Evolutionary conservation across 768 basidiomycete species (phyloP).

Genomic region (Hericium coralloides): DNA sequence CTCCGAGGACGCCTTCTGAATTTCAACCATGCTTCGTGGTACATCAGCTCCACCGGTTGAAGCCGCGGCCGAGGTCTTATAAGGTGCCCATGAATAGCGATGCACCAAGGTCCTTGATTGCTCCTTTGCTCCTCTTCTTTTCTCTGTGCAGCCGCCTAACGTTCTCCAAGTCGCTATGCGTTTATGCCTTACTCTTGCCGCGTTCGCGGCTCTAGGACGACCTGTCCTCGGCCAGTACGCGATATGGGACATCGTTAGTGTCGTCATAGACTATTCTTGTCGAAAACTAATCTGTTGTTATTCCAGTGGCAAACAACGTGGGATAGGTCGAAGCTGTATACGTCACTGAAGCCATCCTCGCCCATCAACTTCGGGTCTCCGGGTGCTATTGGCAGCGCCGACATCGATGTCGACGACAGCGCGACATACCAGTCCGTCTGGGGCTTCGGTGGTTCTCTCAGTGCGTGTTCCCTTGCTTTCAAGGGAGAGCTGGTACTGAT

Average conservation of each 20-base stretch:
- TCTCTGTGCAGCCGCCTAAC: not conserved
- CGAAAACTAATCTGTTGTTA: not conserved
- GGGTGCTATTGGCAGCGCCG: constrained; percentile 14
- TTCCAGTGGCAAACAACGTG: constrained; percentile 16
- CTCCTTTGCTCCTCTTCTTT: not conserved
- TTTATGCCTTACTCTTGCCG: not conserved
- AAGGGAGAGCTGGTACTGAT: not conserved
- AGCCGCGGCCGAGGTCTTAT: too few species aligned
- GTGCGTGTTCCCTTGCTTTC: constrained; percentile 6
- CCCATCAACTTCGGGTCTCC: constrained; percentile 18
- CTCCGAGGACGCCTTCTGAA: too few species aligned
- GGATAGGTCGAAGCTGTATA: constrained; percentile 15
- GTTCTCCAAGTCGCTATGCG: not conserved
- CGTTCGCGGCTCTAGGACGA: not conserved
- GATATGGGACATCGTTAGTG: constrained; percentile 5
- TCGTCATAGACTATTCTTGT: not conserved
- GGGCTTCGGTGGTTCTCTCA: constrained; percentile 18
- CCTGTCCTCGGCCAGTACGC: constrained; percentile 1
- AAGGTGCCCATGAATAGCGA: not conserved
- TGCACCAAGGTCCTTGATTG: not conserved
- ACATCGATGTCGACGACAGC: constrained; percentile 15
- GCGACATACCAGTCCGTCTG: constrained; percentile 17
- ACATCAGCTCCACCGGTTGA: too few species aligned
- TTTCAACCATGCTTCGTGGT: too few species aligned
- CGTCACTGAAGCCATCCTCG: constrained; percentile 3